These are phyloP conservation scores for Boletus insuetus DNA, from an alignment of 768 basidiomycete species.

Conservation along the genomic window DNA sequence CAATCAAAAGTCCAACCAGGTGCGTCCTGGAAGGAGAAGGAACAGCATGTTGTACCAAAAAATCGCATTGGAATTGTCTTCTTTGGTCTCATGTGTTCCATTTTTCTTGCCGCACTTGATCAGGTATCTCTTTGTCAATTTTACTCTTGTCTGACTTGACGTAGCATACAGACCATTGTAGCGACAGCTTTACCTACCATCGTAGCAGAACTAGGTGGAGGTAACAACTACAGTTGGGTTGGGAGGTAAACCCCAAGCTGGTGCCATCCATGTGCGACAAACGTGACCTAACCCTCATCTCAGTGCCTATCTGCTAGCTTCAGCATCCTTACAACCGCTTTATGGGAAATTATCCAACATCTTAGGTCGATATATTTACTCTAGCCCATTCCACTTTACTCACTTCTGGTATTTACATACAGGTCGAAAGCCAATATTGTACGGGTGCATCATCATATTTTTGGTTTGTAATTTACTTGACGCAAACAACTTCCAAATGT, in stretches of 20 bases:
- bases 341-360: conserved; percentile 51
- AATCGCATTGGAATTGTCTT: conserved; percentile 44
- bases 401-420: not conserved
- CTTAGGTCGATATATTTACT: conserved; percentile 24
- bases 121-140: conserved; percentile 29
- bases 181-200: conserved; percentile 52
- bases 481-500: not conserved
- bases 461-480: conserved; percentile 23
- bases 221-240: conserved; percentile 49
- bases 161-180: conserved; percentile 39
- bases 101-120: conserved; percentile 48
- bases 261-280: not conserved
- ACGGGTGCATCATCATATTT: conserved; percentile 36
- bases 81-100: conserved; percentile 41
- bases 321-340: conserved; percentile 39
- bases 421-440: conserved; percentile 40
- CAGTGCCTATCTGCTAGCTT: conserved; percentile 48
- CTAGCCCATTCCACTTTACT: not conserved
- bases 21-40: conserved; percentile 37
- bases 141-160: not conserved
- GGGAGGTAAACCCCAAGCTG: conserved; percentile 33
- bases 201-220: conserved; percentile 42
- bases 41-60: conserved; percentile 42
- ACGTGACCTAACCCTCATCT: not conserved
- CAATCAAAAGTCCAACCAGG: conserved; percentile 21